Percentiles rank a stretch among this genome's conserved stretches.
Evolutionary conservation across 139 green algal species (phyloP).

Genomic region (Nannochloris sp.): DNA sequence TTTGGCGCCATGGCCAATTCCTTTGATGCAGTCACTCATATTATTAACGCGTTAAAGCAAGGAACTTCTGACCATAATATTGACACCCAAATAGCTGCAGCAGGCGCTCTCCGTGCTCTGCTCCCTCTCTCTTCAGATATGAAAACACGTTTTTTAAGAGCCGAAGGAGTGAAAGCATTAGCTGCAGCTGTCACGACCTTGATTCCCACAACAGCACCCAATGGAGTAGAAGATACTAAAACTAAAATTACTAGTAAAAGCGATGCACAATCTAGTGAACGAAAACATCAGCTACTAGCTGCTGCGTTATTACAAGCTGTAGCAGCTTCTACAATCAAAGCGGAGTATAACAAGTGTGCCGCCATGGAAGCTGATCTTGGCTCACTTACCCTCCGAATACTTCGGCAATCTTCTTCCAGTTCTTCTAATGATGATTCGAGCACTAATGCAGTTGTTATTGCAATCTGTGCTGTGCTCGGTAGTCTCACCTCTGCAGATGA

Average conservation of each 20-base stretch:
- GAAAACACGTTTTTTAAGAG: not conserved
- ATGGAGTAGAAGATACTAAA: not conserved
- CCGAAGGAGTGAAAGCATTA: not conserved
- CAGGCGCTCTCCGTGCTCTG: not conserved
- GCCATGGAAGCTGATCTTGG: constrained; percentile 21
- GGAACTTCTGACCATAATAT: too few relatives aligned
- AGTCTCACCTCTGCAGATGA: constrained; percentile 56
- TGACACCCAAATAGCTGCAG: not conserved
- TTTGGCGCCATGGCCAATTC: too few relatives aligned
- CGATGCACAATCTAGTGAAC: too few relatives aligned
- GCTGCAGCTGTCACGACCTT: not conserved
- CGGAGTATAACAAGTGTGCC: constrained; percentile 50
- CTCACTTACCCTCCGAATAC: not conserved
- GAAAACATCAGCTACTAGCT: too few relatives aligned
- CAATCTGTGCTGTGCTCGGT: constrained; percentile 29
- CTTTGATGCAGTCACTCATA: too few relatives aligned
- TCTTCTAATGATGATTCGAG: not conserved
- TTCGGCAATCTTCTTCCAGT: not conserved
- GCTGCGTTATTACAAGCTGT: constrained; percentile 19
- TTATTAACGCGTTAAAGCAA: too few relatives aligned
- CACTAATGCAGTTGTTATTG: constrained; percentile 2
- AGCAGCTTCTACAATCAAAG: constrained; percentile 29
- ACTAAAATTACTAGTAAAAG: not conserved
- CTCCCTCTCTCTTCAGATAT: not conserved
- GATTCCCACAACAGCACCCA: not conserved